These are phyloP conservation scores for Starmerella floricola DNA, from an alignment of 805 yeast species.

Conservation along the genomic window DNA sequence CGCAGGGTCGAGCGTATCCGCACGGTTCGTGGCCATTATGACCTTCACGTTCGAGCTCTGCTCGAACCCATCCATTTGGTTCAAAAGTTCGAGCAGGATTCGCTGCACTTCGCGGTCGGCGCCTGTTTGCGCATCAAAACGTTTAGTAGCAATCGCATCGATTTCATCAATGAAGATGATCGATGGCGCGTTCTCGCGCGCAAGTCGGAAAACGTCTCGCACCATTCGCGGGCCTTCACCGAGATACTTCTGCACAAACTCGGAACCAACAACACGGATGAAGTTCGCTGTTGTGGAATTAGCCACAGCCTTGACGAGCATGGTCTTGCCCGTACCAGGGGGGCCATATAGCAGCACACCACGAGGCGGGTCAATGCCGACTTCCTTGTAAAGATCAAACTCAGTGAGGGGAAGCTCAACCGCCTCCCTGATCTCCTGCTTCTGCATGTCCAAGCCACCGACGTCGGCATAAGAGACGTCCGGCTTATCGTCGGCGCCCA, in stretches of 20 bases:
- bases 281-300: slow-evolving; percentile 91
- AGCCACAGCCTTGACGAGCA: slow-evolving; percentile 98
- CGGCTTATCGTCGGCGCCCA: slow-evolving; percentile 90
- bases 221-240: slow-evolving; percentile 99
- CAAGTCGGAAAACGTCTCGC: slow-evolving; percentile 92
- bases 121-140: slow-evolving; percentile 99
- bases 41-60: slow-evolving; percentile 92
- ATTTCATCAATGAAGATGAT: slow-evolving; percentile 97
- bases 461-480: slow-evolving; percentile 95
- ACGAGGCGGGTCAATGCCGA: slow-evolving; percentile 98
- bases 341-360: slow-evolving; percentile 98
- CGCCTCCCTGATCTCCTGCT: slow-evolving; percentile 97
- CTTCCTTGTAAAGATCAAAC: slow-evolving; percentile 89
- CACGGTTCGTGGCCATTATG: slow-evolving; percentile 98
- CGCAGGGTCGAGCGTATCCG: slow-evolving; percentile 98
- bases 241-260: slow-evolving; percentile 91
- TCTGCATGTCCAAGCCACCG: slow-evolving; percentile 98
- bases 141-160: slow-evolving; percentile 97
- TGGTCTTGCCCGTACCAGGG: slow-evolving; percentile 98
- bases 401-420: slow-evolving; percentile 94
- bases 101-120: slow-evolving; percentile 99
- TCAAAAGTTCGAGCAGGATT: slow-evolving; percentile 83
- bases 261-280: slow-evolving; percentile 95
- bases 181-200: slow-evolving; percentile 94
- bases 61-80: slow-evolving; percentile 99